These are phyloP conservation scores for Magnusiomyces fungicola DNA, from an alignment of 1,139 yeast species.

Conservation along the genomic window DNA sequence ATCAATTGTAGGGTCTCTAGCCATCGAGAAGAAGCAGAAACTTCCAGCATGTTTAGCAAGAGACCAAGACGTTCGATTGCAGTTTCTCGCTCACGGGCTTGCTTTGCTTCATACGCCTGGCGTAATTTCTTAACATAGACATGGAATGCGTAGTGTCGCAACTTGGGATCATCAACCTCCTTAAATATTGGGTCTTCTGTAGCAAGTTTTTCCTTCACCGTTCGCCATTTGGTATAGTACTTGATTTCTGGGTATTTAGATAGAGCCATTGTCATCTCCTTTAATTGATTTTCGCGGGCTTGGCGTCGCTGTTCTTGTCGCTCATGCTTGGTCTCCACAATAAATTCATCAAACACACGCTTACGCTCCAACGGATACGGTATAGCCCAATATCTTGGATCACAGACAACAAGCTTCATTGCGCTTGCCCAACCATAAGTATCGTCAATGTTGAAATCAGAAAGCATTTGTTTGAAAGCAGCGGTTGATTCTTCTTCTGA, in stretches of 20 bases:
- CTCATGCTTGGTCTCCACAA: constrained; percentile 44
- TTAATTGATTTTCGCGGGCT: constrained; percentile 48
- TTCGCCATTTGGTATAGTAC: constrained; percentile 61
- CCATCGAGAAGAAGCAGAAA: constrained; percentile 37
- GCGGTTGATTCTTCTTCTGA: constrained; percentile 36
- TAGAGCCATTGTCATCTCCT: constrained; percentile 47
- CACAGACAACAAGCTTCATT: constrained; percentile 50
- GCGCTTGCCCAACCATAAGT: constrained; percentile 71
- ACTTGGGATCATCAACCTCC: constrained; percentile 18
- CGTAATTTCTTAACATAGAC: constrained; percentile 41
- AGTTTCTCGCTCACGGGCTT: constrained; percentile 18
- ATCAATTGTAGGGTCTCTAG: constrained; percentile 38
- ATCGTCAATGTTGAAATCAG: constrained; percentile 51
- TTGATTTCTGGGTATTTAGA: constrained; percentile 39
- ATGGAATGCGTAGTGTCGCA: constrained; percentile 39
- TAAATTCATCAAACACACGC: constrained; percentile 55
- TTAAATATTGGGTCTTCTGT: constrained; percentile 59
- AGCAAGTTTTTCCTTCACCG: constrained; percentile 42
- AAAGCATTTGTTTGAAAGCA: constrained; percentile 47
- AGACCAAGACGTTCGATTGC: constrained; percentile 20
- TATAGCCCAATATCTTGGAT: constrained; percentile 65
- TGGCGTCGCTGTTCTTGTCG: constrained; percentile 38
- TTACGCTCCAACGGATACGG: constrained; percentile 56
- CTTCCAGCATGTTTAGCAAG: constrained; percentile 31
- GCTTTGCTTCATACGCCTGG: constrained; percentile 33